Conservation (phyloP, 345 rosid species). For the Moricandia moricandioides region DNA sequence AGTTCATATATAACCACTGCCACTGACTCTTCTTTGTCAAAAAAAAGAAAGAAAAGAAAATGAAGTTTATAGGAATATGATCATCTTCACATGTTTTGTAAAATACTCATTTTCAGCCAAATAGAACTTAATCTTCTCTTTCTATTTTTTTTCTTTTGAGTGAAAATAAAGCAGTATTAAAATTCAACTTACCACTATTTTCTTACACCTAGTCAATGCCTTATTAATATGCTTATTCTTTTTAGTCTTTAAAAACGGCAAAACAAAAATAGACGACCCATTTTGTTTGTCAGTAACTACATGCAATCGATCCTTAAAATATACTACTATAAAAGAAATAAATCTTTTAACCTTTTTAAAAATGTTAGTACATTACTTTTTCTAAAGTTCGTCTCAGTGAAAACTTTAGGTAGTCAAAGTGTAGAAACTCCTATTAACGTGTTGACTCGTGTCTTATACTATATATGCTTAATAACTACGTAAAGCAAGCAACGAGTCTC, state of each 20-base stretch:
- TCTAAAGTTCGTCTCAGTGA: constrained; percentile 24
- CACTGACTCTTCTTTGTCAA: too few relatives aligned
- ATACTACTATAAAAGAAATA: background rate
- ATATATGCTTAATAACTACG: constrained; percentile 18
- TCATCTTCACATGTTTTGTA: background rate
- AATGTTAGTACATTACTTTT: background rate
- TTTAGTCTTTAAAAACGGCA: constrained; percentile 4
- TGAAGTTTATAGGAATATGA: background rate
- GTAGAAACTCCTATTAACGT: constrained; percentile 1
- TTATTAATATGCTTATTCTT: background rate
- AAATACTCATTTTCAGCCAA: background rate
- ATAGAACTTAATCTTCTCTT: background rate
- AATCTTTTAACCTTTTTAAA: constrained; percentile 10
- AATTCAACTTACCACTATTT: background rate
- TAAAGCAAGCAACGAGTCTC: constrained; percentile 24
- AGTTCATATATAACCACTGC: background rate
- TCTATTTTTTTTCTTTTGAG: background rate
- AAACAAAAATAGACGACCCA: background rate
- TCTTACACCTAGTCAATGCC: constrained; percentile 12
- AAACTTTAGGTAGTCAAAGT: constrained; percentile 28
- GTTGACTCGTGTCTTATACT: constrained; percentile 20
- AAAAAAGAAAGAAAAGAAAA: background rate
- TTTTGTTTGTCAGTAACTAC: background rate
- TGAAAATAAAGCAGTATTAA: background rate
- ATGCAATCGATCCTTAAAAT: background rate